phyloP scores from a whole-genome alignment of 192 early-diverging fungal species.

The Podila epicladia region DNA sequence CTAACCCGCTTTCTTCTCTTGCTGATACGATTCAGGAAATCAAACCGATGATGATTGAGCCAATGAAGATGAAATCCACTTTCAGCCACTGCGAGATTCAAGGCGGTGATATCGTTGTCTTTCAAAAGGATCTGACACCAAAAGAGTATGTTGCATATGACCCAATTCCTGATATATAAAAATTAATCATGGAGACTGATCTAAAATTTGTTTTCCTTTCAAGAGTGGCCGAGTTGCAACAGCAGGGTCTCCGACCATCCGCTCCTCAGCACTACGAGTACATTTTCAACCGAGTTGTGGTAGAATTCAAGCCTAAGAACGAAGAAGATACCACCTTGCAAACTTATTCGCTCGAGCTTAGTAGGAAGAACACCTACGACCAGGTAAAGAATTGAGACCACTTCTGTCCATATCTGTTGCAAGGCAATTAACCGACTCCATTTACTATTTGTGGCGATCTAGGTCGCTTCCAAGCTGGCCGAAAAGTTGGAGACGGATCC shows the following conservation, averaged over 20 bases:
- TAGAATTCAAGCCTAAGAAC: conserved; percentile 76
- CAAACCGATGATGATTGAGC: conserved; percentile 92
- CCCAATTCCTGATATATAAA: not conserved
- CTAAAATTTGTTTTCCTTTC: not conserved
- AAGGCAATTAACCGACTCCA: conserved; percentile 2
- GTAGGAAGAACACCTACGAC: conserved; percentile 76
- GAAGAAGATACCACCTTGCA: conserved; percentile 50
- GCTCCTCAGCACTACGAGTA: conserved; percentile 84
- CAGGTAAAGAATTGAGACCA: conserved; percentile 14
- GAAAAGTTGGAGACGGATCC: conserved; percentile 68
- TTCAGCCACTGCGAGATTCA: conserved; percentile 86
- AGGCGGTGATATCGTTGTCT: conserved; percentile 93
- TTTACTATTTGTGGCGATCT: conserved; percentile 11
- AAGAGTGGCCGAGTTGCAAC: conserved; percentile 49
- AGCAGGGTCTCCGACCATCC: conserved; percentile 47
- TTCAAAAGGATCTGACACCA: conserved; percentile 69
- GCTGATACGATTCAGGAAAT: conserved; percentile 73
- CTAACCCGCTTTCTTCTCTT: conserved; percentile 2
- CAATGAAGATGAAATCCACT: conserved; percentile 68
- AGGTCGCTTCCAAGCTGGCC: conserved; percentile 71
- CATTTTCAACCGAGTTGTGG: conserved; percentile 70
- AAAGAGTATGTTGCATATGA: conserved; percentile 52
- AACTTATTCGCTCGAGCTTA: conserved; percentile 61
- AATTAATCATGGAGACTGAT: not conserved
- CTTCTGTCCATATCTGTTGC: not conserved